Percentiles rank a stretch among this genome's conserved stretches.
Evolutionary conservation across 2,329 filamentous ascomycete genomes (phyloP).

Genomic region (Alternaria infectoria): DNA sequence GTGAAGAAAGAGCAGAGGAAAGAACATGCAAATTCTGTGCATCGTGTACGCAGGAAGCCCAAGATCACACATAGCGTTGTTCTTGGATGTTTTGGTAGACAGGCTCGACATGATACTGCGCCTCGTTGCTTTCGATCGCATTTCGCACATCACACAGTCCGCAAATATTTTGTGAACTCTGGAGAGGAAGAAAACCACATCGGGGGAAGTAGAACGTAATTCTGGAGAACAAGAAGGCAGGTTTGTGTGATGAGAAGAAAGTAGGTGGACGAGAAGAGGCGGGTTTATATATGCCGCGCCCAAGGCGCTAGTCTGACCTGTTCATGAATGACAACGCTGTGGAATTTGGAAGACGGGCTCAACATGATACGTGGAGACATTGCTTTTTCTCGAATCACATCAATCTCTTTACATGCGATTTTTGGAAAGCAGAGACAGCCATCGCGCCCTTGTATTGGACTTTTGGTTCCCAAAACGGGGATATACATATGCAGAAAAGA

Average conservation of each 20-base stretch:
- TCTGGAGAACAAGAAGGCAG: rapidly evolving
- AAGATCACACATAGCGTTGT: not conserved
- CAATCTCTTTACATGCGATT: too few relatives aligned
- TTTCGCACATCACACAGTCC: not conserved
- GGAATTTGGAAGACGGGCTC: not conserved
- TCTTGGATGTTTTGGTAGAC: too few relatives aligned
- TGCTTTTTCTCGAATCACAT: too few relatives aligned
- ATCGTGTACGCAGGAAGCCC: not conserved
- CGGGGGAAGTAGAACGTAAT: too few relatives aligned
- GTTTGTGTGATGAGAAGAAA: not conserved
- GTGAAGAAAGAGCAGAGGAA: too few relatives aligned
- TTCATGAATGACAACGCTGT: not conserved
- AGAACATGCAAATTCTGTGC: too few relatives aligned
- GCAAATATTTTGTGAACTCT: too few relatives aligned
- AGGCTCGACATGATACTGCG: not conserved
- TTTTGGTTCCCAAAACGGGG: too few relatives aligned
- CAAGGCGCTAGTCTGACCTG: not conserved
- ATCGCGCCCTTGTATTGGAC: too few relatives aligned
- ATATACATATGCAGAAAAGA: rapidly evolving
- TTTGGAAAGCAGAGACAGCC: too few relatives aligned
- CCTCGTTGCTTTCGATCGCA: not conserved
- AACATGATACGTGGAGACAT: rapidly evolving
- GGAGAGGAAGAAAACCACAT: not conserved
- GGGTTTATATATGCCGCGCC: not conserved
- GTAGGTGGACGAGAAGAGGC: not conserved